Evolutionary conservation across 2,329 filamentous ascomycete species (phyloP), one percentile per base, ranked within the genome.

Genomic region (Colletotrichum brevisporum): DNA sequence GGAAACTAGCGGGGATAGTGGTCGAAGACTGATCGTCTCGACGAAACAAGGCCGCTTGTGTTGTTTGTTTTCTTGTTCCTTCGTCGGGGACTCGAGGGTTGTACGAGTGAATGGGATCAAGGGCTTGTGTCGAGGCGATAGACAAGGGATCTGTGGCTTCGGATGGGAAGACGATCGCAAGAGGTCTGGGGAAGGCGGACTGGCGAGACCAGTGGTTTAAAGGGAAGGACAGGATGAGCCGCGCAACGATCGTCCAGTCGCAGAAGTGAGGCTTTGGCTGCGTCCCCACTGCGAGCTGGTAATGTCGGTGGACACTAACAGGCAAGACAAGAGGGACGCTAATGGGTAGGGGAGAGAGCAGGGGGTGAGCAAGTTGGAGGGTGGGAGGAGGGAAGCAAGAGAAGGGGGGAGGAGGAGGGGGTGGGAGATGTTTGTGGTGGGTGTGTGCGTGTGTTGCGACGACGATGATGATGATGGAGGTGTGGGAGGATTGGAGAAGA

Each of bases 181-280:
- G 27, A 50, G 24, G 10, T 39, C 36, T 27, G 27, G 52, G 53
- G 53, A 51, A 63, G 64, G 63, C 47, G 67, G 26, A 67, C 57
- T 58, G 68, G 68, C 48, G 63, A 67, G 53, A 53, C 62, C 54
- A 59, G 63, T 71, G 58, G 68, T 66, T 71, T 71, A 71, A 72
- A 70, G 58, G 63, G 53, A 52, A 65, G 52, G 61, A 71, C 56
- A 54, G 71, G 69, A 70, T 64, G 59, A 67, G 71, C 71, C 61
- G 63, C 63, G 63, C 70, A 63, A 67, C 24, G 48, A 68, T 48
- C 50, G 60, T 58, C 71, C 71, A 72, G 69, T 72, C 66, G 64
- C 41, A 60, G 69, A 71, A 70, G 66, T 71, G 71, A 72, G 71
- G 71, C 71, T 72, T 70, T 72, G 71, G 45, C 67, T 58, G 50